Evolutionary conservation across 2,329 filamentous ascomycete species (phyloP), one percentile per base, ranked within the genome.

Genomic region (Penicillium sp.): DNA sequence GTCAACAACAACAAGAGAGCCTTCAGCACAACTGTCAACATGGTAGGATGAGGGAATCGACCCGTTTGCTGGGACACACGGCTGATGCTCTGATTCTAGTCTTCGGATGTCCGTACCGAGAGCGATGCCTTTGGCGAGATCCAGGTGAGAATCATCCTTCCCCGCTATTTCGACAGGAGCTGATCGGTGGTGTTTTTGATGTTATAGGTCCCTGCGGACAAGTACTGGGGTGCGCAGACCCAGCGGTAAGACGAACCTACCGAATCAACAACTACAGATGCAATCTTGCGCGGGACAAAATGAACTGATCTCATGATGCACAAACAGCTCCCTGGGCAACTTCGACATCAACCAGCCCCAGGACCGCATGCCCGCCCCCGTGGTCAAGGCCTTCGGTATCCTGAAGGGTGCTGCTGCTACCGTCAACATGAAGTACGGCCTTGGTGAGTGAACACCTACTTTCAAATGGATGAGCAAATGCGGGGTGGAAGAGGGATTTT

Each of bases 291-390:
- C 40, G 34, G 9, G 34, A 34, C 36, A 24, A 42, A 44, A 34
- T 51, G 62, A 48, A 53, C 62, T 68, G 61, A 72, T 64, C 47
- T 46, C 26, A 6, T 52, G 13, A 40, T 51, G 39, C 37, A 31
- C 13, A 43, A 26, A 60, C 54, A 81, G 79, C 65, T 97, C 93
- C 48, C 85, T 97, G 75, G 88, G 90, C 77, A 99, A 99, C 83
- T 99, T 99, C 84, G 89, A 89, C 77, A 97, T 99, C 86, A 97
- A 97, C 81, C 94, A 97, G 83, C 94, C 94, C 57, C 91, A 96
- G 79, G 94, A 99, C 75, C 92, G 94, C 75, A 97, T 97, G 92
- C 94, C 94, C 45, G 88, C 91, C 62, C 90, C 92, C 42, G 89
- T 99, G 67, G 82, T 97, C 70, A 88, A 87, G 77, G 94, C 94